Percentiles rank a stretch among this genome's conserved stretches.
These are phyloP conservation scores for Physcomitrellopsis africana DNA, from an alignment of 225 moss, liverwort and hornwort species.

Conservation along the genomic window DNA sequence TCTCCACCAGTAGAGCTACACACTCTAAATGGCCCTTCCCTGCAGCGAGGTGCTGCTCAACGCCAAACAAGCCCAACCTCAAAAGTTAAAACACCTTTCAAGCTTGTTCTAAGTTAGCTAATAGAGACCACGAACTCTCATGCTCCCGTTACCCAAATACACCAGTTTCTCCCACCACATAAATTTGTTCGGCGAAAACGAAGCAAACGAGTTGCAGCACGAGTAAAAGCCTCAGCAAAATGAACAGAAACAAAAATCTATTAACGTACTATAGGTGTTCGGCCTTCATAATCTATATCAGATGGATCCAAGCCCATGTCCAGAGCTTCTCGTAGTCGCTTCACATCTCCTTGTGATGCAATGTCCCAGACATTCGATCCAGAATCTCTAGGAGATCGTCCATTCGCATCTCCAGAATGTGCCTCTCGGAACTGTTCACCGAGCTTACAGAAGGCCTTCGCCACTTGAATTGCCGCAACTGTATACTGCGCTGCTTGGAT, in stretches of 20 bases:
- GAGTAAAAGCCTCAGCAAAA: neutral
- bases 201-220: too few species aligned
- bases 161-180: neutral
- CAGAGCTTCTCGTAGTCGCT: conserved; percentile 58
- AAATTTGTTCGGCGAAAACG: neutral
- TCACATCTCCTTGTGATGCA: conserved; percentile 55
- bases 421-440: conserved; percentile 67
- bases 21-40: conserved; percentile 43
- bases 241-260: neutral
- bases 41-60: conserved; percentile 56
- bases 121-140: conserved; percentile 20
- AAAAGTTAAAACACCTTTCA: neutral
- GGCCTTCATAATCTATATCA: conserved; percentile 62
- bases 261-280: conserved; percentile 65
- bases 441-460: conserved; percentile 61
- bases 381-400: conserved; percentile 27
- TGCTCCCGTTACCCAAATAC: neutral
- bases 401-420: conserved; percentile 38
- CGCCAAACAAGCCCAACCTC: conserved; percentile 21
- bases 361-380: conserved; percentile 56
- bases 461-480: conserved; percentile 70
- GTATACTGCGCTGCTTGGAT: conserved; percentile 82
- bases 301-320: conserved; percentile 52
- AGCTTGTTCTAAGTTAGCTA: neutral
- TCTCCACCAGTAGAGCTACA: conserved; percentile 46